Conservation (phyloP, 768 basidiomycete genomes). For the Phanerodontia chrysosporium region DNA sequence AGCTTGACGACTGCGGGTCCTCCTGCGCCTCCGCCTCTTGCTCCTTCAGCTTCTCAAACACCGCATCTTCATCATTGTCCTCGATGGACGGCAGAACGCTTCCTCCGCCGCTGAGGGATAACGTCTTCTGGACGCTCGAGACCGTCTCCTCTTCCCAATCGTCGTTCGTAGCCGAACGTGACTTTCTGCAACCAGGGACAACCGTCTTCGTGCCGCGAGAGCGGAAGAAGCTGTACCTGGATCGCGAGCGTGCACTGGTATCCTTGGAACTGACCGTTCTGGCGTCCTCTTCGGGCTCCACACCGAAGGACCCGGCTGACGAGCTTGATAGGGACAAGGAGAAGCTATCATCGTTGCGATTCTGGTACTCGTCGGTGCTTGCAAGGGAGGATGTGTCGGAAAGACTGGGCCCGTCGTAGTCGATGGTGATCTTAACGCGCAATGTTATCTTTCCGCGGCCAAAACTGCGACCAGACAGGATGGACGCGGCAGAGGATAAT, state of each 20-base stretch:
- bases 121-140: slow-evolving; percentile 16
- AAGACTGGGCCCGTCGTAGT: slow-evolving; percentile 88
- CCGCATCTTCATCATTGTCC: slow-evolving; percentile 3
- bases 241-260: slow-evolving; percentile 33
- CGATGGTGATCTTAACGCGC: slow-evolving; percentile 71
- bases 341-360: slow-evolving; percentile 51
- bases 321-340: slow-evolving; percentile 47
- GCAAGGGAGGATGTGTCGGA: slow-evolving; percentile 84
- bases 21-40: slow-evolving; percentile 33
- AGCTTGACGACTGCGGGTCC: slow-evolving; percentile 29
- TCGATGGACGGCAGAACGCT: slow-evolving; percentile 4
- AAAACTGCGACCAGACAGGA: slow-evolving; percentile 61
- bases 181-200: slow-evolving; percentile 21
- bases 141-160: slow-evolving; percentile 20
- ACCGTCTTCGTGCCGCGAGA: slow-evolving; percentile 22
- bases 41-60: slow-evolving; percentile 52
- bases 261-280: slow-evolving; percentile 75
- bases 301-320: slow-evolving; percentile 23
- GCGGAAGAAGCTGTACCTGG: slow-evolving; percentile 22
- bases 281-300: slow-evolving; percentile 62
- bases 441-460: slow-evolving; percentile 70
- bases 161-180: slow-evolving; percentile 5
- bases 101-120: slow-evolving; percentile 6
- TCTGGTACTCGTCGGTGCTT: slow-evolving; percentile 70
- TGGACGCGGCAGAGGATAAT: slow-evolving; percentile 67